phyloP scores from a whole-genome alignment of 179 eudicot genomes.

The Vitellaria paradoxa region DNA sequence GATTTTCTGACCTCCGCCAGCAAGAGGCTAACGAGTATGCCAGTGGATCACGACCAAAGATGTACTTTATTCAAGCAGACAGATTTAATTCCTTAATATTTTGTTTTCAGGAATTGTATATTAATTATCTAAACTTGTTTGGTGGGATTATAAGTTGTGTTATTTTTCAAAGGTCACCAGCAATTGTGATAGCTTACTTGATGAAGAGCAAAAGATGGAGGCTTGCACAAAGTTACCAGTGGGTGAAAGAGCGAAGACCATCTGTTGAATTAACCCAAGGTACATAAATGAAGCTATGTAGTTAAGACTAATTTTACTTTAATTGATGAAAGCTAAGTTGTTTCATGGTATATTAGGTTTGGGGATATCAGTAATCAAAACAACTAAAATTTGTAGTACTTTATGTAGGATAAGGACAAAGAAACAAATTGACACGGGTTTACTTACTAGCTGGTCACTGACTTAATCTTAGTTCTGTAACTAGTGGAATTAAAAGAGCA shows the following conservation, averaged over 20 bases:
- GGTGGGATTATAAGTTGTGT: neutral
- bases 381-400: neutral
- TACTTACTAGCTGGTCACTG: too few species aligned
- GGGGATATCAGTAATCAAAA: neutral
- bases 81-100: neutral
- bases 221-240: slow-evolving; percentile 78
- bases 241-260: slow-evolving; percentile 93
- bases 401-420: neutral
- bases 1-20: too few species aligned
- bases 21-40: too few species aligned
- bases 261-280: slow-evolving; percentile 58
- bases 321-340: slow-evolving; percentile 2
- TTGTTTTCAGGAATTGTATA: neutral
- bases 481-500: neutral
- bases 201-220: slow-evolving; percentile 95
- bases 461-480: neutral
- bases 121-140: neutral
- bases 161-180: slow-evolving; percentile 64
- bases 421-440: neutral
- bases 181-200: slow-evolving; percentile 85
- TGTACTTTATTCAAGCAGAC: neutral
- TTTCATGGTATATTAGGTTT: slow-evolving; percentile 5
- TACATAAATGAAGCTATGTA: neutral
- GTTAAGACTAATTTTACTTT: neutral
- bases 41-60: neutral